phyloP scores from a whole-genome alignment of 2,329 filamentous ascomycete species.

The Emericellopsis cladophorae region DNA sequence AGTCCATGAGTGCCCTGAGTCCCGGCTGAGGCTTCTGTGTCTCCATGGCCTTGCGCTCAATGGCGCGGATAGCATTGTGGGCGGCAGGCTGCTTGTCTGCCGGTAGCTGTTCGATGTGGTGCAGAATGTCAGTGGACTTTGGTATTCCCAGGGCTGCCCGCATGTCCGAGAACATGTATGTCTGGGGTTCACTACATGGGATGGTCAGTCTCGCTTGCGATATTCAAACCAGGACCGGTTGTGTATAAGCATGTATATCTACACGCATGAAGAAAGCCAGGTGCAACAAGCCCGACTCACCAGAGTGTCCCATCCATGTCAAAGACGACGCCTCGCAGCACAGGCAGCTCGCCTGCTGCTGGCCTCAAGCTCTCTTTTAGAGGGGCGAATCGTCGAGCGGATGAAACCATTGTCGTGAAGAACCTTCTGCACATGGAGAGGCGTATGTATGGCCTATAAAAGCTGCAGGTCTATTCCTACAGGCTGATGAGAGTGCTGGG shows the following conservation, averaged over 20 bases:
- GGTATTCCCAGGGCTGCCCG: conserved; percentile 59
- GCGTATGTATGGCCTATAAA: no score
- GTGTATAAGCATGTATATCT: neutral
- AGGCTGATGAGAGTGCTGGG: no score
- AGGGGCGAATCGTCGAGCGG: conserved; percentile 40
- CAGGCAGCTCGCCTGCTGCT: conserved; percentile 22
- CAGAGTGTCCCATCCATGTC: conserved; percentile 93
- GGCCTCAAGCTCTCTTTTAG: conserved; percentile 24
- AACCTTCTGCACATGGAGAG: conserved; percentile 10
- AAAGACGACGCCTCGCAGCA: conserved; percentile 57
- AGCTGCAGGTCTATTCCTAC: no score
- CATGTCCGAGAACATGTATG: conserved; percentile 93
- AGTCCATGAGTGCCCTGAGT: conserved; percentile 65
- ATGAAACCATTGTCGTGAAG: conserved; percentile 27
- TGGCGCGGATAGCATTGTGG: conserved; percentile 59
- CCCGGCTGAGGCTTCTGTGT: conserved; percentile 73
- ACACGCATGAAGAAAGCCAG: neutral
- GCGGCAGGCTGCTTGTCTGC: conserved; percentile 45
- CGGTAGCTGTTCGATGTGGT: conserved; percentile 70
- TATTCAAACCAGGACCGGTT: no score
- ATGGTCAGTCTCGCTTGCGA: no score
- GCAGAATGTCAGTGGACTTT: conserved; percentile 69
- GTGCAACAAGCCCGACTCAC: conserved; percentile 33
- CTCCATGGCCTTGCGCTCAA: conserved; percentile 73
- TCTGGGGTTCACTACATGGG: conserved; percentile 65